These are phyloP conservation scores for Penicillium sp. DNA, from an alignment of 2,329 filamentous ascomycete species.

Conservation along the genomic window DNA sequence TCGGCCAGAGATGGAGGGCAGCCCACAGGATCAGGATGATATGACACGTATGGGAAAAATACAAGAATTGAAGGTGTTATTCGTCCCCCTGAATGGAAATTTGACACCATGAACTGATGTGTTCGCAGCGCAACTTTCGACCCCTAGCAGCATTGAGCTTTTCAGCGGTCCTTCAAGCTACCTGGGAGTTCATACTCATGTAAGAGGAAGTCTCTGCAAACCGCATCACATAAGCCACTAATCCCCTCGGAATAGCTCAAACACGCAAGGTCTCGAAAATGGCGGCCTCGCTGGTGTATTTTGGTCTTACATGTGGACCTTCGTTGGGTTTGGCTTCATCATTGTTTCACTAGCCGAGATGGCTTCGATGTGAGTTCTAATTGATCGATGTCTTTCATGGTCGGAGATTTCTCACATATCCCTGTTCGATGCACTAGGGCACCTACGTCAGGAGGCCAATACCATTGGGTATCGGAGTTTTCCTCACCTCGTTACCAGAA, in stretches of 20 bases:
- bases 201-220: constrained; percentile 3
- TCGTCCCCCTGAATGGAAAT: not conserved
- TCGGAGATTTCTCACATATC: not conserved
- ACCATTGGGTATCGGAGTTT: constrained; percentile 59
- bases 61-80: constrained; percentile 30
- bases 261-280: constrained; percentile 26
- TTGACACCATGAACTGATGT: not conserved
- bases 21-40: constrained; percentile 26
- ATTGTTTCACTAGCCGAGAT: constrained; percentile 63
- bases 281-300: constrained; percentile 26
- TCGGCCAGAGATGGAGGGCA: constrained; percentile 11
- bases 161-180: constrained; percentile 33
- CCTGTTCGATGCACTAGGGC: not conserved
- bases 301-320: constrained; percentile 42
- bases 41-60: constrained; percentile 35
- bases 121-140: constrained; percentile 30
- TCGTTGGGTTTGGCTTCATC: constrained; percentile 69
- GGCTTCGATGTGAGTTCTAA: constrained; percentile 35
- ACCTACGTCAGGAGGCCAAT: constrained; percentile 52
- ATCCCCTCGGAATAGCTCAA: constrained; percentile 11
- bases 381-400: not conserved
- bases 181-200: constrained; percentile 38
- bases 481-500: constrained; percentile 51
- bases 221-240: not conserved
- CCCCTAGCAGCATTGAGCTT: constrained; percentile 35